Evolutionary conservation across 2,329 filamentous ascomycete genomes (phyloP).

Genomic region (Curvularia eragrostidis): DNA sequence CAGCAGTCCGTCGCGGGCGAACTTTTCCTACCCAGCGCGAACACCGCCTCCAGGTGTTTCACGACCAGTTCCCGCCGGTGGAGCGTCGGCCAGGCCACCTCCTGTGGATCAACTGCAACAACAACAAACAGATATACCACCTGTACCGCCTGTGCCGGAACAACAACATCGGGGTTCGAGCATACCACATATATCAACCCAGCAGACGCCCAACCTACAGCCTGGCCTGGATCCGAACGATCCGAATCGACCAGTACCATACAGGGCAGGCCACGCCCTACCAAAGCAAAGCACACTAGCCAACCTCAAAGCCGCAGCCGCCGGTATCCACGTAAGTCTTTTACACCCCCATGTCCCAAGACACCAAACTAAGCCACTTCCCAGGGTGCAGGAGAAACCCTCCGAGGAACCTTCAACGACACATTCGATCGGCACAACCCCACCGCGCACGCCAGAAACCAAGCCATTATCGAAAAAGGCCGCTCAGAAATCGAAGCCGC

Average conservation of each 20-base stretch:
- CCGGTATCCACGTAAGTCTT: constrained; percentile 45
- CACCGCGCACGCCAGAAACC: constrained; percentile 42
- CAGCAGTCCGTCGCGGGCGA: constrained; percentile 37
- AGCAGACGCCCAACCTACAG: constrained; percentile 12
- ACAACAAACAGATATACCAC: constrained; percentile 9
- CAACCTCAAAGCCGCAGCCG: constrained; percentile 44
- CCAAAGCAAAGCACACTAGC: constrained; percentile 41
- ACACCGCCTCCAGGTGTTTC: constrained; percentile 43
- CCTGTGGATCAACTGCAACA: not conserved
- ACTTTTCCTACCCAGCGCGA: constrained; percentile 47
- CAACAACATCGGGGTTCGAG: constrained; percentile 9
- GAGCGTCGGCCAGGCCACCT: not conserved
- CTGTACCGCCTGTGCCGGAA: constrained; percentile 7
- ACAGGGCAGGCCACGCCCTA: constrained; percentile 31
- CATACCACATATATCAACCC: constrained; percentile 10
- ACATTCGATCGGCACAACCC: constrained; percentile 43
- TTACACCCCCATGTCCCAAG: not conserved
- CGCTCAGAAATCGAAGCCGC: constrained; percentile 42
- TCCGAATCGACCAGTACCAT: constrained; percentile 29
- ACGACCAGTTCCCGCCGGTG: constrained; percentile 30
- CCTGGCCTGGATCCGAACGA: constrained; percentile 16
- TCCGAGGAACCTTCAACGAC: constrained; percentile 46
- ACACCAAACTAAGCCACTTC: constrained; percentile 8
- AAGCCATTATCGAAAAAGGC: constrained; percentile 41
- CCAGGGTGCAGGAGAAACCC: constrained; percentile 46